Evolutionary conservation across 331 rosid species (phyloP).

Genomic region (Quercus phellos): DNA sequence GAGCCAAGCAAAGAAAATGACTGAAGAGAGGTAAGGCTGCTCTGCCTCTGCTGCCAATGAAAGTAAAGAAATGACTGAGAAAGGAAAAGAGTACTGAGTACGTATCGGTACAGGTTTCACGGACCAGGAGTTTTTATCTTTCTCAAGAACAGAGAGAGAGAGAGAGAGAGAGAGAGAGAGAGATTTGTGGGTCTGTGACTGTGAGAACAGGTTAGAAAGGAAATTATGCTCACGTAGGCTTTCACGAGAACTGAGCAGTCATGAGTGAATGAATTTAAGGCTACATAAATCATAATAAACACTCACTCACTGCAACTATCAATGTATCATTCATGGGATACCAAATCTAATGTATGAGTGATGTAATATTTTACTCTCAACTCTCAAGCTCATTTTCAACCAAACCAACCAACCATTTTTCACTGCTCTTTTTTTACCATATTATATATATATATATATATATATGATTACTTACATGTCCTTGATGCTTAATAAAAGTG

Average conservation of each 20-base stretch:
- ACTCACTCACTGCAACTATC: conserved; percentile 22
- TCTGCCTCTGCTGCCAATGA: conserved; percentile 18
- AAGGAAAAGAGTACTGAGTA: conserved; percentile 12
- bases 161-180: background rate
- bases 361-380: too few species aligned
- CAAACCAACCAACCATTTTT: too few species aligned
- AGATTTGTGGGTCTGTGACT: conserved; percentile 20
- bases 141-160: conserved; percentile 7
- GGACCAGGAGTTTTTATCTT: conserved; percentile 56
- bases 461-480: too few species aligned
- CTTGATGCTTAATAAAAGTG: too few species aligned
- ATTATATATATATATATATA: too few species aligned
- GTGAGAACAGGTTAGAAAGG: conserved; percentile 6
- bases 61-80: conserved; percentile 24
- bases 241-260: conserved; percentile 65
- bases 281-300: conserved; percentile 27
- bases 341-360: background rate
- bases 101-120: conserved; percentile 42
- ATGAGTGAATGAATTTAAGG: conserved; percentile 43
- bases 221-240: conserved; percentile 29
- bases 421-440: too few species aligned
- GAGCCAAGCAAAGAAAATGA: conserved; percentile 32
- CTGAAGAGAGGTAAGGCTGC: conserved; percentile 10
- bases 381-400: background rate
- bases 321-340: conserved; percentile 11